These are phyloP conservation scores for Fusarium papillatum DNA, from an alignment of 2,329 filamentous ascomycete genomes.

Conservation along the genomic window DNA sequence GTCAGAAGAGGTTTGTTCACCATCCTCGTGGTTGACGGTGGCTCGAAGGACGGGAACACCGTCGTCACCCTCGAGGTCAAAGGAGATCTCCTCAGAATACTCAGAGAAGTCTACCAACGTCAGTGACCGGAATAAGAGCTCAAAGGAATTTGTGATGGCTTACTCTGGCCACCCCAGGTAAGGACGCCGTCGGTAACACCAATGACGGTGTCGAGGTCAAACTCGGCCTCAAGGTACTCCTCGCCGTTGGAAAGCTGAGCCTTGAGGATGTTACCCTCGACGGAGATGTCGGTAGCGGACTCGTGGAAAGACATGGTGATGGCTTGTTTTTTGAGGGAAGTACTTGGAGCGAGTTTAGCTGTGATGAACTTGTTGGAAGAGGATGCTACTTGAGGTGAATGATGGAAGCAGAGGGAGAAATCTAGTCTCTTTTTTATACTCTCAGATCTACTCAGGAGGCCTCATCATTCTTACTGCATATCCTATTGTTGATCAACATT, in stretches of 20 bases:
- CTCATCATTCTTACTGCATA: not conserved
- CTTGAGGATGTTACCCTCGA: conserved; percentile 62
- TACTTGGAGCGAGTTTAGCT: not conserved
- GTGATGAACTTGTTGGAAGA: not conserved
- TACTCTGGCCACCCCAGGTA: conserved; percentile 56
- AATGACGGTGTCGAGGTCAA: conserved; percentile 62
- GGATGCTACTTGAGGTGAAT: not conserved
- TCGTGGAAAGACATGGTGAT: conserved; percentile 57
- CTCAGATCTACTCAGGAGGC: not conserved
- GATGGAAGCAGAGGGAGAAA: not conserved
- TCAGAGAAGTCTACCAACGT: conserved; percentile 54
- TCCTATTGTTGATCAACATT: not conserved
- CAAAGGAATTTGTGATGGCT: not conserved
- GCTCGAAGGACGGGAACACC: conserved; percentile 66
- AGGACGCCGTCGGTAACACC: conserved; percentile 65
- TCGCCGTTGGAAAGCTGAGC: conserved; percentile 55
- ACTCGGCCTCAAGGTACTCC: conserved; percentile 58
- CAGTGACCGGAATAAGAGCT: not conserved
- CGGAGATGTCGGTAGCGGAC: conserved; percentile 57
- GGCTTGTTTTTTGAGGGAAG: not conserved
- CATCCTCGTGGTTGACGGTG: conserved; percentile 55
- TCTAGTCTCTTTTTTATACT: not conserved
- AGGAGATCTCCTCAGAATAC: conserved; percentile 59
- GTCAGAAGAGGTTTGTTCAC: conserved; percentile 56
- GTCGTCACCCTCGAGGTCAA: conserved; percentile 64